Conservation (phyloP, 805 yeast species). For the Suhomyces xylopsoci region DNA sequence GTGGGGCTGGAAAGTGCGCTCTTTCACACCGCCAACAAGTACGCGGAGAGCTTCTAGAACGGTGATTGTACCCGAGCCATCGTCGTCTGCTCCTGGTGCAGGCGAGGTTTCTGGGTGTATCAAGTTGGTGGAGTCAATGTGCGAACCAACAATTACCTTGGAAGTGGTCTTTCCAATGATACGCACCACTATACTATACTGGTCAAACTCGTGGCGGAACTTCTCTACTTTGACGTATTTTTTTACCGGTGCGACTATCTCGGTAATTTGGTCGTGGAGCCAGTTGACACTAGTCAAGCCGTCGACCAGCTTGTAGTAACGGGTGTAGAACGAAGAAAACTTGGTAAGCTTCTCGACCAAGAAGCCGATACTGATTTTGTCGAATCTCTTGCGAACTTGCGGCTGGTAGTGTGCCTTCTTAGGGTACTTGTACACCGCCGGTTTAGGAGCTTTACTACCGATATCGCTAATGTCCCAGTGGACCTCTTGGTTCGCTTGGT, state of each 20-base stretch:
- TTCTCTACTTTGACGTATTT: constrained; percentile 36
- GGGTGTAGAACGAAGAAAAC: constrained; percentile 66
- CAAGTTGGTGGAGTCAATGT: constrained; percentile 79
- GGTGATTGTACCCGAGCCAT: constrained; percentile 83
- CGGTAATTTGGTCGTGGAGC: constrained; percentile 52
- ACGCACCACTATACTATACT: constrained; percentile 67
- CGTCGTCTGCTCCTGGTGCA: constrained; percentile 96
- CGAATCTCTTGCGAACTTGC: constrained; percentile 39
- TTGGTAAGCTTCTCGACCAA: constrained; percentile 54
- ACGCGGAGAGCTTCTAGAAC: constrained; percentile 70
- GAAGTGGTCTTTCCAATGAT: constrained; percentile 51
- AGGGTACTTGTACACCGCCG: constrained; percentile 50
- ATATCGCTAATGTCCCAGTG: neutral
- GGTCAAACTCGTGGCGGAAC: constrained; percentile 69
- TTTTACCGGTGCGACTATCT: constrained; percentile 27
- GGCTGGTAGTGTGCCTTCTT: constrained; percentile 29
- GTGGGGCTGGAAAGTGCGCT: constrained; percentile 14
- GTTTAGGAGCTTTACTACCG: neutral
- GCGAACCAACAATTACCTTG: constrained; percentile 81
- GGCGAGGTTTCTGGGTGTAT: constrained; percentile 61
- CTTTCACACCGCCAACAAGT: constrained; percentile 15
- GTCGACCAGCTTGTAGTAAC: constrained; percentile 69
- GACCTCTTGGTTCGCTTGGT: neutral
- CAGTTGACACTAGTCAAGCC: constrained; percentile 72
- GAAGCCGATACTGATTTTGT: constrained; percentile 42